phyloP scores from a whole-genome alignment of 257 asterid genomes.

The Solanum sparsipilum region DNA sequence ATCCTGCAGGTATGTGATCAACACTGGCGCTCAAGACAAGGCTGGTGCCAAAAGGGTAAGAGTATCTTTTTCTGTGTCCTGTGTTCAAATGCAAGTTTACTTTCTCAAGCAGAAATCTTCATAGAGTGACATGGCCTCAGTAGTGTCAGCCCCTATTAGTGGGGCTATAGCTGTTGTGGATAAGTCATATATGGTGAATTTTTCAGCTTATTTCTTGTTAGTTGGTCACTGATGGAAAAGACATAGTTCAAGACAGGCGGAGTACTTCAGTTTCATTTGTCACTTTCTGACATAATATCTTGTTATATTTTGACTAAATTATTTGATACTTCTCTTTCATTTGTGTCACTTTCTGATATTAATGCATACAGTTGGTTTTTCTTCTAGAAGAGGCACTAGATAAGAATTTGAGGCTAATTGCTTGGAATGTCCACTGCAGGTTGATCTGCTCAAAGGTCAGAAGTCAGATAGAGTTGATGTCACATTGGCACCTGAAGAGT shows the following conservation, averaged over 20 bases:
- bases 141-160: not conserved
- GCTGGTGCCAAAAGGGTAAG: conserved; percentile 84
- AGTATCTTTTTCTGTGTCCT: not conserved
- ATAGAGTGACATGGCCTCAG: not conserved
- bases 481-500: conserved; percentile 87
- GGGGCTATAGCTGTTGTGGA: not conserved
- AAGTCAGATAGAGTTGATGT: conserved; percentile 86
- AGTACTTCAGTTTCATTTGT: not conserved
- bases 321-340: not conserved
- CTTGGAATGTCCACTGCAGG: conserved; percentile 26
- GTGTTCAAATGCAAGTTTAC: not conserved
- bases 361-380: not conserved
- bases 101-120: not conserved
- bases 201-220: not conserved
- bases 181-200: not conserved
- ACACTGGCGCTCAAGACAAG: conserved; percentile 88
- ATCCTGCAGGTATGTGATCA: conserved; percentile 65
- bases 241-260: not conserved
- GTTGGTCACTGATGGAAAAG: not conserved
- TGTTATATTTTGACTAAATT: not conserved
- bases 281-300: not conserved
- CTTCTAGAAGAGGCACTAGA: not conserved
- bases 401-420: not conserved
- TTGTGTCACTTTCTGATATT: not conserved
- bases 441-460: conserved; percentile 88